Evolutionary conservation across 805 yeast genomes (phyloP), one percentile per base, ranked within the genome.

Genomic region (Schwanniomyces pseudopolymorphus): DNA sequence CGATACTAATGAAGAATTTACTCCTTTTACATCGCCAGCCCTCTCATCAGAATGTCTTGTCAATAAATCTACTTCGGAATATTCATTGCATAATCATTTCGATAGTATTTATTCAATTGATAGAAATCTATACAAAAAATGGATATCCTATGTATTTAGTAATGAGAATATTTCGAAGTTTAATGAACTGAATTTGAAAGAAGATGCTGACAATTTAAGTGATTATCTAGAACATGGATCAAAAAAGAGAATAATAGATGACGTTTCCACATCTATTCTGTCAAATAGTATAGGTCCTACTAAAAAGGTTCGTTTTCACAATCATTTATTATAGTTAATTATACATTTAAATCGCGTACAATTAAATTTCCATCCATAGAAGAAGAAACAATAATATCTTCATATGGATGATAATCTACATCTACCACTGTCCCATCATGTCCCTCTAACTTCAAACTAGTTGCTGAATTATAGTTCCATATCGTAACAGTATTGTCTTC

Each of bases 391-490:
- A 83, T 31, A 11, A 75, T 64, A 0, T 65, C 66, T 11, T 60
- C 59, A 2, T 53, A 51, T 5, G 83, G 81, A 53, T 78, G 79
- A 51, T 72, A 77, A 54, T 78, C 83, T 6, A 84, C 77, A 59
- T 81, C 89, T 21, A 83, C 61, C 0, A 83, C 86, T 0, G 83
- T 63, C 0, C 89, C 86, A 4, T 57, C 52, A 56, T 87, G 91
- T 1, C 90, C 91, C 3, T 71, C 67, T 8, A 75, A 60, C 54
- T 83, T 81, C 5, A 72, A 48, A 21, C 83, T 53, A 40, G 70
- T 70, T 43, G 80, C 66, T 0, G 84, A 68, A 3, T 71, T 70
- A 13, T 77, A 67, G 49, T 83, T 83, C 92, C 91, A 87, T 3
- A 75, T 52, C 4, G 81, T 78, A 0, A 78, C 74, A 5, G 80